Evolutionary conservation across 2,329 filamentous ascomycete genomes (phyloP).

Genomic region (Aciculosporium take): DNA sequence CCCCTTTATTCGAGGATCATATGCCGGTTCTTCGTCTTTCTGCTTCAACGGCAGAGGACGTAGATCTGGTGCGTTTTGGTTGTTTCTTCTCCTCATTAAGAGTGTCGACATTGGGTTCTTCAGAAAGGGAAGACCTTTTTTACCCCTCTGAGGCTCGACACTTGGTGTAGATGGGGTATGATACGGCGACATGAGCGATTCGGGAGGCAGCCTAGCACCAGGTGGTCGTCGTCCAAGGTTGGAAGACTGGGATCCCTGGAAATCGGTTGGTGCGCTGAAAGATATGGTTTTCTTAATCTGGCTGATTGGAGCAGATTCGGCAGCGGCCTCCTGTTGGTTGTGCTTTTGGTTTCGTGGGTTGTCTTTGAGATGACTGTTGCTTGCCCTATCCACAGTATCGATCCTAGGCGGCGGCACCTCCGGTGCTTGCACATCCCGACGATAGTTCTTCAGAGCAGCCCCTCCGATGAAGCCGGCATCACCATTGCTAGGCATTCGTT

Average conservation of each 20-base stretch:
- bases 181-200: conserved; percentile 20
- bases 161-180: conserved; percentile 11
- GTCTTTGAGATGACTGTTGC: conserved; percentile 3
- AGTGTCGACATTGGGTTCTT: conserved; percentile 47
- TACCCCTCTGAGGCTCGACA: conserved; percentile 30
- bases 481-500: conserved; percentile 21
- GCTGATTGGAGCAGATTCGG: conserved; percentile 18
- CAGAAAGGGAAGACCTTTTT: conserved; percentile 41
- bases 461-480: conserved; percentile 40
- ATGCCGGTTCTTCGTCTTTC: conserved; percentile 30
- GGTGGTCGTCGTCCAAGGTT: conserved; percentile 27
- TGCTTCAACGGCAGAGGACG: conserved; percentile 25
- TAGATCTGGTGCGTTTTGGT: conserved; percentile 32
- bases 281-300: conserved; percentile 22
- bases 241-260: conserved; percentile 21
- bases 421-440: conserved; percentile 20
- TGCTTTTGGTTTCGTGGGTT: conserved; percentile 2
- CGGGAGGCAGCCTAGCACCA: conserved; percentile 25
- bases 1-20: conserved; percentile 50
- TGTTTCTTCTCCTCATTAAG: conserved; percentile 41
- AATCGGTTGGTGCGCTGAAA: conserved; percentile 36
- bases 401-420: conserved; percentile 2
- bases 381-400: background rate
- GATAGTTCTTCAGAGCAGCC: conserved; percentile 37
- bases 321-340: conserved; percentile 13